phyloP scores from a whole-genome alignment of 164 flowering plant species.

The Dillenia turbinata region DNA sequence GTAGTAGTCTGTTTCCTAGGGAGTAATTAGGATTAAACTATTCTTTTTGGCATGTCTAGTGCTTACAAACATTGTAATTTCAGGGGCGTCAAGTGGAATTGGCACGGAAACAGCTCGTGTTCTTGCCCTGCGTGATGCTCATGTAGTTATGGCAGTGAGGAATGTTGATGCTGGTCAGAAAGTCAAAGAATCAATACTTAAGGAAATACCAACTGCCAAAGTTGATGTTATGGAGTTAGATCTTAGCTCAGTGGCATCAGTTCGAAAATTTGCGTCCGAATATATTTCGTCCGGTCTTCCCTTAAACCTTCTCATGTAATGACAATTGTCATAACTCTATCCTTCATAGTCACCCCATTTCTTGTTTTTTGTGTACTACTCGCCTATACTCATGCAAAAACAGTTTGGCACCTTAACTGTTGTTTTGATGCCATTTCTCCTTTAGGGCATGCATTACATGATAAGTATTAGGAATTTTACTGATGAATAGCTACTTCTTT shows the following conservation, averaged over 20 bases:
- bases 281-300: conserved; percentile 47
- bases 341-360: too few species aligned
- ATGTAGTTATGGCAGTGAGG: conserved; percentile 76
- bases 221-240: conserved; percentile 77
- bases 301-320: conserved; percentile 71
- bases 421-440: too few species aligned
- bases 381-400: background rate
- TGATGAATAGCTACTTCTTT: background rate
- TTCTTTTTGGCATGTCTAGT: too few species aligned
- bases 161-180: conserved; percentile 44
- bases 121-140: conserved; percentile 64
- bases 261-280: conserved; percentile 60
- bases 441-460: too few species aligned
- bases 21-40: too few species aligned
- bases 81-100: conserved; percentile 88
- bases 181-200: conserved; percentile 48
- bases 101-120: conserved; percentile 78
- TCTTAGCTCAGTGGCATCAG: conserved; percentile 64
- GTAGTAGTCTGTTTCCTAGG: too few species aligned
- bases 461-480: too few species aligned
- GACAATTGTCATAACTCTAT: background rate
- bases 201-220: conserved; percentile 54
- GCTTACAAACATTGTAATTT: conserved; percentile 8
- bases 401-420: too few species aligned
- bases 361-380: background rate